A percentile compares a stretch with the other conserved stretches of the same genome.
phyloP scores from a whole-genome alignment of 2,329 filamentous ascomycete genomes.

The Fusarium longipes region DNA sequence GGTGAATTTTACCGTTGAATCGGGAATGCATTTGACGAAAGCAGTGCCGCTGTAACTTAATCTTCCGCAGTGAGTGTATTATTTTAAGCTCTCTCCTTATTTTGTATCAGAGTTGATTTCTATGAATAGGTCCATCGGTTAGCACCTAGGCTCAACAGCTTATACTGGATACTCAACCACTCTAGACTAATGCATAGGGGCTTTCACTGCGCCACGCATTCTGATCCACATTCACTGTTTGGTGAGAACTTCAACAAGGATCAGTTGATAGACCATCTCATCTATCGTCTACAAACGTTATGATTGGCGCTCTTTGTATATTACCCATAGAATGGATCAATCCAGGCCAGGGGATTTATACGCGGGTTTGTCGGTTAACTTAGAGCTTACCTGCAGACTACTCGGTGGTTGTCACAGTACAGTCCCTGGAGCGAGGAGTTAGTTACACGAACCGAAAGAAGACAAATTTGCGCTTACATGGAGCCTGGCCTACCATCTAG shows the following conservation, averaged over 20 bases:
- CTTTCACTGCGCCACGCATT: constrained; percentile 23
- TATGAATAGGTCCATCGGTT: background rate
- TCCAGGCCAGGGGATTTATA: constrained; percentile 34
- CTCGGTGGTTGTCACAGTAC: background rate
- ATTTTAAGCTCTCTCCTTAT: background rate
- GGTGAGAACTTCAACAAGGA: constrained; percentile 38
- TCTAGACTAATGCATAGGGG: background rate
- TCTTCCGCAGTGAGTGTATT: no score
- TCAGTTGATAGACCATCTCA: constrained; percentile 9
- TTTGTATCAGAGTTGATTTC: background rate
- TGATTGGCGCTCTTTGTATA: constrained; percentile 32
- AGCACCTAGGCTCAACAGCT: background rate
- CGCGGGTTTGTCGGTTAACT: constrained; percentile 33
- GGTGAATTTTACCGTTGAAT: background rate
- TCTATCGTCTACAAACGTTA: background rate
- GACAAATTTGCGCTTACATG: constrained; percentile 13
- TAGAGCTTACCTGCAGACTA: constrained; percentile 38
- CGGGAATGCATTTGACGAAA: no score
- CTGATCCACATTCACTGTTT: constrained; percentile 14
- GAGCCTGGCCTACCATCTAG: background rate
- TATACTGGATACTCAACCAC: background rate
- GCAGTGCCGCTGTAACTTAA: no score
- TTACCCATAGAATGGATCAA: constrained; percentile 11
- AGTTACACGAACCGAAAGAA: constrained; percentile 19
- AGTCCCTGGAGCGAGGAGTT: background rate